A percentile compares a stretch with the other conserved stretches of the same genome.
Conservation (phyloP, 306 rosid genomes). For the Trichosanthes cucumerina region DNA sequence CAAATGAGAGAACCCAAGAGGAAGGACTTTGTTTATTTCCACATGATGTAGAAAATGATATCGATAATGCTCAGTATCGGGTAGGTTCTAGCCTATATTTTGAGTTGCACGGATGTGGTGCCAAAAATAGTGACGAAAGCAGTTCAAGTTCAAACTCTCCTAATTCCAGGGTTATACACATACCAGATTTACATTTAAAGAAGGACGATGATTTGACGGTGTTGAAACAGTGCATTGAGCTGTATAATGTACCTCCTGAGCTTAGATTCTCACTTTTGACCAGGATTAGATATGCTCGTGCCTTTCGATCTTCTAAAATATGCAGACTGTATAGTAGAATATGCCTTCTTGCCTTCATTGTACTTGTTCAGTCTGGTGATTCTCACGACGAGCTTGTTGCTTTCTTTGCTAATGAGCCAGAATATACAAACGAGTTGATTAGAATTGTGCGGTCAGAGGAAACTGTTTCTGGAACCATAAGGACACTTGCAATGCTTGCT, state of each 20-base stretch:
- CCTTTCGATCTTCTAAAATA: slow-evolving; percentile 70
- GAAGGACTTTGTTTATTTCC: slow-evolving; percentile 73
- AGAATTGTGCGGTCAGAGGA: slow-evolving; percentile 89
- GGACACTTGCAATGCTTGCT: slow-evolving; percentile 96
- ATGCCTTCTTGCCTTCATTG: slow-evolving; percentile 91
- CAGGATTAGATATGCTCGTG: slow-evolving; percentile 84
- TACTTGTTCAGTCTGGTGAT: slow-evolving; percentile 85
- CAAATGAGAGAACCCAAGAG: slow-evolving; percentile 62
- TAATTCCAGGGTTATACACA: slow-evolving; percentile 55
- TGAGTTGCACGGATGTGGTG: slow-evolving; percentile 55
- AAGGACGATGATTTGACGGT: slow-evolving; percentile 66
- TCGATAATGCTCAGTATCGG: slow-evolving; percentile 55
- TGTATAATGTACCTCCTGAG: slow-evolving; percentile 56
- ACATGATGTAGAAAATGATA: slow-evolving; percentile 53
- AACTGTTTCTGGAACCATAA: slow-evolving; percentile 67
- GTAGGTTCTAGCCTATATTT: slow-evolving; percentile 89
- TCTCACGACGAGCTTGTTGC: slow-evolving; percentile 88
- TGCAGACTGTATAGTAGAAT: slow-evolving; percentile 77
- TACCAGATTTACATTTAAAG: slow-evolving; percentile 66
- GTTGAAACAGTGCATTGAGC: slow-evolving; percentile 73
- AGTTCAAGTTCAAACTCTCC: slow-evolving; percentile 30
- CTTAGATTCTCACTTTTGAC: slow-evolving; percentile 78
- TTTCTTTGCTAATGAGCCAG: slow-evolving; percentile 92
- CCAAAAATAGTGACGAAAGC: slow-evolving; percentile 40
- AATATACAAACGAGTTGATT: slow-evolving; percentile 81